phyloP scores from a whole-genome alignment of 2,329 filamentous ascomycete genomes.

The Dothiorella sarmentorum region DNA sequence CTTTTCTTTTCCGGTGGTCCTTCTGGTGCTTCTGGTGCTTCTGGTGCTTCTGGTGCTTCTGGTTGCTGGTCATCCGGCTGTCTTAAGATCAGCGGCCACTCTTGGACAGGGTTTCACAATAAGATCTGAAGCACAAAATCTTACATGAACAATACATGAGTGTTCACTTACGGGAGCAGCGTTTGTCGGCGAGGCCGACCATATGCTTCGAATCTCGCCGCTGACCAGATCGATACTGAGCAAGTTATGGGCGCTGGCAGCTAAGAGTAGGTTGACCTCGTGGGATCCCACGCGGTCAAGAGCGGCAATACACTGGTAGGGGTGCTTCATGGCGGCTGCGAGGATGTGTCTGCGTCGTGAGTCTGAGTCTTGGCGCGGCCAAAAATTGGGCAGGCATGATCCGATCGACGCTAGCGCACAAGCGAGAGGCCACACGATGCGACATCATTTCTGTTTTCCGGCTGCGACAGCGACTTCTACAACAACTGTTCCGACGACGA shows the following conservation, averaged over 20 bases:
- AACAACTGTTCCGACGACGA: conserved; percentile 19
- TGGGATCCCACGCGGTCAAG: conserved; percentile 22
- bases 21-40: conserved; percentile 28
- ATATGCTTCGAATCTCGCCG: conserved; percentile 58
- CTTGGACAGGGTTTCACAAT: conserved; percentile 24
- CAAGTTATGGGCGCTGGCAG: conserved; percentile 69
- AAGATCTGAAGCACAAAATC: conserved; percentile 19
- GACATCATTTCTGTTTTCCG: conserved; percentile 20
- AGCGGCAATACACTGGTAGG: conserved; percentile 41
- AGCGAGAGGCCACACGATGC: conserved; percentile 12
- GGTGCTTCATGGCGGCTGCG: conserved; percentile 31
- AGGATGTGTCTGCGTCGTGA: neutral
- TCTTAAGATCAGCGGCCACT: conserved; percentile 20
- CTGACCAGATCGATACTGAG: conserved; percentile 62
- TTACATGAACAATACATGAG: neutral
- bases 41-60: conserved; percentile 32
- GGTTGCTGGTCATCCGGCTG: conserved; percentile 16
- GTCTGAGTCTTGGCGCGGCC: conserved; percentile 7
- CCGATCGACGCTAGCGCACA: conserved; percentile 6
- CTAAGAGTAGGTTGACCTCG: conserved; percentile 57
- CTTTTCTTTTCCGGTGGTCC: conserved; percentile 42
- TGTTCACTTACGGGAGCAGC: conserved; percentile 27
- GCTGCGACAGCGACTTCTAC: conserved; percentile 8
- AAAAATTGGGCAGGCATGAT: conserved; percentile 5
- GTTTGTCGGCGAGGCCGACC: conserved; percentile 43